These are phyloP conservation scores for Colletotrichum sp. DNA, from an alignment of 2,329 filamentous ascomycete species.

Conservation along the genomic window DNA sequence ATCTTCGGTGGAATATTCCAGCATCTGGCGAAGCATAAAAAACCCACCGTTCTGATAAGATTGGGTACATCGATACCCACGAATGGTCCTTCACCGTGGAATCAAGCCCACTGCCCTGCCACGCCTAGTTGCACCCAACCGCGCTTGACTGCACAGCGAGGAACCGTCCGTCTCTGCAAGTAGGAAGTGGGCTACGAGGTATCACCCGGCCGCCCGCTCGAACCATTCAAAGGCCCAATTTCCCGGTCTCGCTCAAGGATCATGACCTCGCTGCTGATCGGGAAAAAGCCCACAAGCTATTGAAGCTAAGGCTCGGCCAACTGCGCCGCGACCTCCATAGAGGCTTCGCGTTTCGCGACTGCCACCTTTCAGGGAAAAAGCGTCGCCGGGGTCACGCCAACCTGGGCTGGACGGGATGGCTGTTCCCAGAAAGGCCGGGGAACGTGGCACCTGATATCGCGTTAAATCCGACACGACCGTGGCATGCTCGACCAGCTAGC, in stretches of 20 bases:
- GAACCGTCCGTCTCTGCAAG: not conserved
- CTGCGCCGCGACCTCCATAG: not conserved
- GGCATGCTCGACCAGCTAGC: not conserved
- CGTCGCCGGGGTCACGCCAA: not conserved
- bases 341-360: slow-evolving; percentile 4
- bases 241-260: not conserved
- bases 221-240: not conserved
- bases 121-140: not conserved
- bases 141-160: not conserved
- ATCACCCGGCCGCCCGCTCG: not conserved
- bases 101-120: not conserved
- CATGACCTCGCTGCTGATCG: not conserved
- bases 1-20: not conserved
- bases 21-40: not conserved
- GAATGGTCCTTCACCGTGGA: not conserved
- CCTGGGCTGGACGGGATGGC: not conserved
- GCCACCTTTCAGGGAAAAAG: slow-evolving; percentile 7
- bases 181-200: not conserved
- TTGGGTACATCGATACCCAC: not conserved
- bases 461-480: not conserved
- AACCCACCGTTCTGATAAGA: not conserved
- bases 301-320: not conserved
- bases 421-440: not conserved
- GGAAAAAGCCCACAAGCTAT: not conserved
- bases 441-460: not conserved